Conservation (phyloP, 2,329 filamentous ascomycete genomes). For the Stagonosporopsis chrysanthemi region DNA sequence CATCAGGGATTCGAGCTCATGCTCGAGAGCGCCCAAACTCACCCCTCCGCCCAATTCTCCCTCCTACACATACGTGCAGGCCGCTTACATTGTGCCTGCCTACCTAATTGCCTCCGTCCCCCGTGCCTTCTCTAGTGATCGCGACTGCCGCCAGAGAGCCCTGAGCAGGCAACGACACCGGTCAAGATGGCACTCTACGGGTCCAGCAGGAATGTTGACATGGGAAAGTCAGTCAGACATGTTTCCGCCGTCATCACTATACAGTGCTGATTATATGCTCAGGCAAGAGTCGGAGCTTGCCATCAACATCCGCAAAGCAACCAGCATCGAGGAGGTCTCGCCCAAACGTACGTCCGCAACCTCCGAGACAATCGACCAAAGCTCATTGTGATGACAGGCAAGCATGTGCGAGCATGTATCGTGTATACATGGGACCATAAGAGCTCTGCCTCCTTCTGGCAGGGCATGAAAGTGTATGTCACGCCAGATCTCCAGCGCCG, state of each 20-base stretch:
- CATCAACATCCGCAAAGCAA: slow-evolving; percentile 73
- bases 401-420: slow-evolving; percentile 97
- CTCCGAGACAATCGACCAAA: slow-evolving; percentile 17
- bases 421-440: slow-evolving; percentile 99
- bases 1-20: slow-evolving; percentile 31
- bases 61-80: slow-evolving; percentile 19
- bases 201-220: slow-evolving; percentile 63
- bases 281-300: slow-evolving; percentile 70
- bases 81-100: slow-evolving; percentile 23
- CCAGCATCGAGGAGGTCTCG: slow-evolving; percentile 71
- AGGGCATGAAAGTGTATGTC: slow-evolving; percentile 94
- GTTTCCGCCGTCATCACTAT: not conserved
- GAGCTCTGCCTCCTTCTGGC: slow-evolving; percentile 93
- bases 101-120: slow-evolving; percentile 5
- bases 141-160: slow-evolving; percentile 19
- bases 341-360: slow-evolving; percentile 65
- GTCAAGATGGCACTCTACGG: slow-evolving; percentile 51
- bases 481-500: not conserved
- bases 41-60: slow-evolving; percentile 13
- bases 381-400: slow-evolving; percentile 61
- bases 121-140: slow-evolving; percentile 5
- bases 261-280: slow-evolving; percentile 5
- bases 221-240: slow-evolving; percentile 63
- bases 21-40: slow-evolving; percentile 17
- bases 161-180: slow-evolving; percentile 30